Evolutionary conservation across 2,329 filamentous ascomycete species (phyloP).

Genomic region (Purpureocillium takamizusanense): DNA sequence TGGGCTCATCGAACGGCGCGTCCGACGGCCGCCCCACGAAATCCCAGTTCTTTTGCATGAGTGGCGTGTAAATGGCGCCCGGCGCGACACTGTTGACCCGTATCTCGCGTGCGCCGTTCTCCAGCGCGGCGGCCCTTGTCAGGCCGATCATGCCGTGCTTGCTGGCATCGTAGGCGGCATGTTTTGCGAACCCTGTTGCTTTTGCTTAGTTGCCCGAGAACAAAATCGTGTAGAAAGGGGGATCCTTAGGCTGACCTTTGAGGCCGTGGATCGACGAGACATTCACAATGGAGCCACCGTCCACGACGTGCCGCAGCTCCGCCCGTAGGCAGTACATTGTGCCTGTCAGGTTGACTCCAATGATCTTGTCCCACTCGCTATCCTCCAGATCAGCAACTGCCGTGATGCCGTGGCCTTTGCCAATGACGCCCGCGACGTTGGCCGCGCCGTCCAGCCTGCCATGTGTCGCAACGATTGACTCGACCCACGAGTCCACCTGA

Average conservation of each 20-base stretch:
- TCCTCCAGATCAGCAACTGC: conserved; percentile 32
- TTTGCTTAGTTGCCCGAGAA: neutral
- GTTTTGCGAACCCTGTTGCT: conserved; percentile 17
- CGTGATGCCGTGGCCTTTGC: conserved; percentile 28
- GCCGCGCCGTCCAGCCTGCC: conserved; percentile 43
- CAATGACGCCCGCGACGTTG: conserved; percentile 43
- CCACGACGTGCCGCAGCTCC: conserved; percentile 31
- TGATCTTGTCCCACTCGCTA: conserved; percentile 35
- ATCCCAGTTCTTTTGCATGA: conserved; percentile 35
- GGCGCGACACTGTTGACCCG: conserved; percentile 34
- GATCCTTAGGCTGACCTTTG: conserved; percentile 11
- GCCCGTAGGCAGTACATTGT: conserved; percentile 39
- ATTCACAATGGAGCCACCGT: conserved; percentile 50
- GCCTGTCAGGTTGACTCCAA: conserved; percentile 37
- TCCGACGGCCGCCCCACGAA: conserved; percentile 18
- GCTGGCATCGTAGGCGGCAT: conserved; percentile 23
- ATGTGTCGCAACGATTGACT: conserved; percentile 29
- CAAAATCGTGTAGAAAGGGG: neutral
- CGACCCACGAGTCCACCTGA: conserved; percentile 42
- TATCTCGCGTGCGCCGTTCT: conserved; percentile 30
- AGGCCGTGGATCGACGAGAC: conserved; percentile 41
- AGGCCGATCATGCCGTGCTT: conserved; percentile 25
- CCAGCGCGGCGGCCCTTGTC: conserved; percentile 20
- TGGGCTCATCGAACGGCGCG: conserved; percentile 31
- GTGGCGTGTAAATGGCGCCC: conserved; percentile 37